A percentile compares a stretch with the other conserved stretches of the same genome.
Conservation (phyloP, 1,284 basidiomycete species). For the Sporisorium reilianum region DNA sequence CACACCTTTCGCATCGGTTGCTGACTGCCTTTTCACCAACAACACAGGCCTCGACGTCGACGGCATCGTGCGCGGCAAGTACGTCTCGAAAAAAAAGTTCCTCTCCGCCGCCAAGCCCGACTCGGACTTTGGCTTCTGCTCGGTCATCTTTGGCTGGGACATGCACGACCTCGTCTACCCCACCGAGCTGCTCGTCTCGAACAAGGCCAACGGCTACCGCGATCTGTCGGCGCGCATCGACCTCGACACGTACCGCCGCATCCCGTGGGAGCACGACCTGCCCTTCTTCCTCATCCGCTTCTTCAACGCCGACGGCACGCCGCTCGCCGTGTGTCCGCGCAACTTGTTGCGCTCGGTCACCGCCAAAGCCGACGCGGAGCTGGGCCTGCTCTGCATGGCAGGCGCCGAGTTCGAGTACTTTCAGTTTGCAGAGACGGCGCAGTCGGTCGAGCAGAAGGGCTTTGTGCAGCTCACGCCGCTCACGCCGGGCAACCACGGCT, state of each 20-base stretch:
- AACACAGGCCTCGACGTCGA: conserved; percentile 73
- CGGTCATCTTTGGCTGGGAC: conserved; percentile 59
- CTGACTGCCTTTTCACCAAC: too few species aligned
- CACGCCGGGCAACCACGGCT: conserved; percentile 81
- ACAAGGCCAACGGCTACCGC: conserved; percentile 88
- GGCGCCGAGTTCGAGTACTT: conserved; percentile 97
- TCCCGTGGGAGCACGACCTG: conserved; percentile 91
- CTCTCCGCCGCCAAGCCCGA: conserved; percentile 82
- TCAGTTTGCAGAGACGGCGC: conserved; percentile 87
- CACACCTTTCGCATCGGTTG: conserved; percentile 65
- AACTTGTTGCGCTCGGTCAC: conserved; percentile 79
- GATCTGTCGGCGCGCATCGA: conserved; percentile 88
- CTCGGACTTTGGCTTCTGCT: conserved; percentile 71
- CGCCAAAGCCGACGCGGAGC: conserved; percentile 68
- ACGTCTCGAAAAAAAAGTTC: conserved; percentile 94
- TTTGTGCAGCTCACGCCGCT: conserved; percentile 81
- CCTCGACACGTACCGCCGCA: conserved; percentile 80
- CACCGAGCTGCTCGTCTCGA: conserved; percentile 87
- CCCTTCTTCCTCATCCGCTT: conserved; percentile 94
- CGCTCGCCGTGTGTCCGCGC: conserved; percentile 85
- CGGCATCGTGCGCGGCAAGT: conserved; percentile 91
- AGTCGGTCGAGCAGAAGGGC: conserved; percentile 80
- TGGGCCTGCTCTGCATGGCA: conserved; percentile 72
- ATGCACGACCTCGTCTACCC: conserved; percentile 73
- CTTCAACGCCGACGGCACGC: conserved; percentile 74